phyloP scores from a whole-genome alignment of 169 alveolate species.

The Plasmodium adleri region DNA sequence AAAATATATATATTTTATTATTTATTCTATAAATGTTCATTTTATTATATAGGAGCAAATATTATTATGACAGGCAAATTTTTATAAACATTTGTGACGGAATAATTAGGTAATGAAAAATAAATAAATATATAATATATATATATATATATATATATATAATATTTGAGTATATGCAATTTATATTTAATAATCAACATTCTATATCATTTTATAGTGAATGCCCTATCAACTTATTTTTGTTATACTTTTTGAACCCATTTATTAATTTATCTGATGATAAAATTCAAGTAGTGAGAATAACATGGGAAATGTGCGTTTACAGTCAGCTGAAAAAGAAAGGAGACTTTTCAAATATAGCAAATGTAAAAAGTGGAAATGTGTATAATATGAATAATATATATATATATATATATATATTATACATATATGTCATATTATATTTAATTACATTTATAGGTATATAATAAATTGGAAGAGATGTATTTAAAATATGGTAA shows the following conservation, averaged over 20 bases:
- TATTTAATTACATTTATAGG: constrained; percentile 21
- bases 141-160: neutral
- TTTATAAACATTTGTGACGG: constrained; percentile 69
- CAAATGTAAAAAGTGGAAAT: constrained; percentile 15
- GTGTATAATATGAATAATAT: neutral
- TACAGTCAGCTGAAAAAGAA: constrained; percentile 33
- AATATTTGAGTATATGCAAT: neutral
- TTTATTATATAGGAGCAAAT: constrained; percentile 41
- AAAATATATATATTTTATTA: neutral
- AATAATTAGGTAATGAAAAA: constrained; percentile 40
- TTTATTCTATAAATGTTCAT: neutral
- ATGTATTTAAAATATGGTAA: constrained; percentile 8
- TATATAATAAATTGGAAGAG: constrained; percentile 18
- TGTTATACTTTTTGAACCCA: constrained; percentile 63
- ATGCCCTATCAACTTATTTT: constrained; percentile 61
- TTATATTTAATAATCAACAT: neutral
- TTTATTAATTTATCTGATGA: constrained; percentile 58
- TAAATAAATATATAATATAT: neutral
- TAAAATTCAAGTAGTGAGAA: constrained; percentile 63
- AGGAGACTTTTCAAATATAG: constrained; percentile 15
- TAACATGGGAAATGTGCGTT: constrained; percentile 60
- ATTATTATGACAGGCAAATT: constrained; percentile 51
- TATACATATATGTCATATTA: neutral
- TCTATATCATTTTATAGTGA: constrained; percentile 20
- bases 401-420: neutral